These are phyloP conservation scores for Teratosphaeriaceae sp. DNA, from an alignment of 2,329 filamentous ascomycete genomes.

Conservation along the genomic window DNA sequence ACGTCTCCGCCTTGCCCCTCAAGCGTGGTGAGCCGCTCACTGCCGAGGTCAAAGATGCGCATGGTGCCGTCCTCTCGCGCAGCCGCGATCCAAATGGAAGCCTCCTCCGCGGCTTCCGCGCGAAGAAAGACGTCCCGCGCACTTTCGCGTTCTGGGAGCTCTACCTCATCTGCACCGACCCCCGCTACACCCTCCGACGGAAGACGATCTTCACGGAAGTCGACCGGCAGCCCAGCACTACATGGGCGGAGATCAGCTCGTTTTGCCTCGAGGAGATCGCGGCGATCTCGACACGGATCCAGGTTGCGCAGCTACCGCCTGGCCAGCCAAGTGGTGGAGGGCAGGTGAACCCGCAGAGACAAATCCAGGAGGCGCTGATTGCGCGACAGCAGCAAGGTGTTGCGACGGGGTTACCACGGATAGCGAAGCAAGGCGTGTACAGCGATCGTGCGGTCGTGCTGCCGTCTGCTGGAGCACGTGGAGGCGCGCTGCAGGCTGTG, in stretches of 20 bases:
- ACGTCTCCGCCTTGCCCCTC: constrained; percentile 71
- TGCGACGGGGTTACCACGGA: constrained; percentile 22
- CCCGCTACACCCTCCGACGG: constrained; percentile 63
- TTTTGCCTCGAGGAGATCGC: constrained; percentile 65
- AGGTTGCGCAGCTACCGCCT: constrained; percentile 33
- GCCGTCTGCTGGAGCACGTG: constrained; percentile 8
- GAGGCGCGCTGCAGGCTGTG: constrained; percentile 28
- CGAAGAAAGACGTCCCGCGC: constrained; percentile 73
- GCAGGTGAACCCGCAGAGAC: constrained; percentile 11
- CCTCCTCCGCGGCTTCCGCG: constrained; percentile 73
- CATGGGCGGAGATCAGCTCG: constrained; percentile 72
- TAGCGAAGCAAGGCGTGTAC: constrained; percentile 20
- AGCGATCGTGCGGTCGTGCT: constrained; percentile 19
- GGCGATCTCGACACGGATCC: constrained; percentile 60
- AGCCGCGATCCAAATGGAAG: constrained; percentile 75
- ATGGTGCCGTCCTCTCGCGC: constrained; percentile 20
- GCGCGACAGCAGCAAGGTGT: constrained; percentile 23
- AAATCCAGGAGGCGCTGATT: constrained; percentile 15
- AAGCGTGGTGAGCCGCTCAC: constrained; percentile 83
- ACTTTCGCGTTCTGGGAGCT: constrained; percentile 91
- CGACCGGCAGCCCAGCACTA: constrained; percentile 67
- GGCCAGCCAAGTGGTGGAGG: constrained; percentile 14
- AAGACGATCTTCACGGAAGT: constrained; percentile 82
- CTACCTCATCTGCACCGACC: constrained; percentile 62
- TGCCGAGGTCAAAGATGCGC: constrained; percentile 59